Conservation (phyloP, 208 protist genomes). For the Naegleria fowleri region DNA sequence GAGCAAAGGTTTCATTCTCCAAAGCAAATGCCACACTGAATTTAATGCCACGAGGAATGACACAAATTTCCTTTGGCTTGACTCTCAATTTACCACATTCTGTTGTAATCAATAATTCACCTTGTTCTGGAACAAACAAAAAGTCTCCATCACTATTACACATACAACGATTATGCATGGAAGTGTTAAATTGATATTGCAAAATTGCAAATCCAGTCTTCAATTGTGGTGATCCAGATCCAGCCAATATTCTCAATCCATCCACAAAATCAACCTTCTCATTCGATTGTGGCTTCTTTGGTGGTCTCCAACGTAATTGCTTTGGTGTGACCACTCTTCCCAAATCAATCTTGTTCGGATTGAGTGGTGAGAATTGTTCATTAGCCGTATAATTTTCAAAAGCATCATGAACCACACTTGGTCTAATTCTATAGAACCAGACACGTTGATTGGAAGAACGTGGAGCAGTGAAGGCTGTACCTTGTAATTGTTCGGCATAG, state of each 20-base stretch:
- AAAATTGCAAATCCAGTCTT: conserved; percentile 63
- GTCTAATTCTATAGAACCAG: conserved; percentile 74
- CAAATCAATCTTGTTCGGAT: conserved; percentile 11
- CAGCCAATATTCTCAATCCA: conserved; percentile 40
- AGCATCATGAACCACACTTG: conserved; percentile 52
- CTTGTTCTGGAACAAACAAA: conserved; percentile 70
- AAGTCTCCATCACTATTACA: conserved; percentile 71
- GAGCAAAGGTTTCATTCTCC: neutral
- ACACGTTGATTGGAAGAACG: conserved; percentile 52
- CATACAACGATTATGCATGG: conserved; percentile 56
- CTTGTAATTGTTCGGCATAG: conserved; percentile 77
- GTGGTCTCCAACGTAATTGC: conserved; percentile 62
- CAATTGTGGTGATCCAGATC: conserved; percentile 52
- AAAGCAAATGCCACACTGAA: conserved; percentile 55
- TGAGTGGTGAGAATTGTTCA: neutral
- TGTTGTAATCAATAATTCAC: conserved; percentile 60
- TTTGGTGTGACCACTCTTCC: conserved; percentile 41
- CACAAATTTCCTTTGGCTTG: conserved; percentile 63
- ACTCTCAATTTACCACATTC: conserved; percentile 68
- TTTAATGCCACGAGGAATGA: conserved; percentile 64
- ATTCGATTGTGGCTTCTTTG: conserved; percentile 12
- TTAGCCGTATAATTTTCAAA: neutral
- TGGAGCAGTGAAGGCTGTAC: conserved; percentile 73
- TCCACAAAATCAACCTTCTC: conserved; percentile 51
- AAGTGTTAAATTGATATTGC: conserved; percentile 56